Percentiles rank a stretch among this genome's conserved stretches.
Evolutionary conservation across 2,329 filamentous ascomycete species (phyloP).

Genomic region (Zalaria obscura): DNA sequence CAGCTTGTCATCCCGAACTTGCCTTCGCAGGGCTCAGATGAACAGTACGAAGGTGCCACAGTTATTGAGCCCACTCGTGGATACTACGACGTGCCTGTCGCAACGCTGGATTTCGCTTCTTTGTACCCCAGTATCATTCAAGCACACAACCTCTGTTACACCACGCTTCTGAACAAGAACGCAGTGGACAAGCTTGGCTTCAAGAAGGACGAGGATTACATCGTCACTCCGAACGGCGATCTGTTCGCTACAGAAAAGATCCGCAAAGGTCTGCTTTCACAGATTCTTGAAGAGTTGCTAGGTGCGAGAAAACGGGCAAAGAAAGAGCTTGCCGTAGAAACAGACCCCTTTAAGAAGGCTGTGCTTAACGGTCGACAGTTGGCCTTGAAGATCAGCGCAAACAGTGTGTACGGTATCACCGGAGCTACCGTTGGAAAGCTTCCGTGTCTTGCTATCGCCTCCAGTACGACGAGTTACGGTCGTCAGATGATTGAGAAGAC

Average conservation of each 20-base stretch:
- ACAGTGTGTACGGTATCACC: constrained; percentile 94
- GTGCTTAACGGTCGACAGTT: constrained; percentile 94
- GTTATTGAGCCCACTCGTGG: constrained; percentile 91
- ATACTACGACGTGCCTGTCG: constrained; percentile 90
- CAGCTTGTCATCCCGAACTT: constrained; percentile 89
- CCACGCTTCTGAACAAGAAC: constrained; percentile 70
- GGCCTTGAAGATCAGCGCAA: constrained; percentile 90
- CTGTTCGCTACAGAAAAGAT: constrained; percentile 80
- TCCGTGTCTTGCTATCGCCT: constrained; percentile 87
- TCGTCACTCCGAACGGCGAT: constrained; percentile 88
- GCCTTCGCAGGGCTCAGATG: constrained; percentile 52
- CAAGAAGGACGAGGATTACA: constrained; percentile 86
- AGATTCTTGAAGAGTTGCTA: constrained; percentile 90
- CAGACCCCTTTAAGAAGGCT: constrained; percentile 93
- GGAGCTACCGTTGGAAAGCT: constrained; percentile 93
- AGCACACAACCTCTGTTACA: constrained; percentile 96
- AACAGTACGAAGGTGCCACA: constrained; percentile 94
- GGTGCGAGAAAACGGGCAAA: constrained; percentile 91
- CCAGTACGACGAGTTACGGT: constrained; percentile 92
- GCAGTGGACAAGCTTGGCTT: constrained; percentile 63
- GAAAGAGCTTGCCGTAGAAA: constrained; percentile 74
- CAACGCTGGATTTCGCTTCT: constrained; percentile 95
- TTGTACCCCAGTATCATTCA: constrained; percentile 98
- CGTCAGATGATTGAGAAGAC: constrained; percentile 99
- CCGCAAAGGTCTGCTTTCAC: constrained; percentile 79